Base-by-base conservation (phyloP, 129 eudicot species). In the Flaveria trinervia region DNA sequence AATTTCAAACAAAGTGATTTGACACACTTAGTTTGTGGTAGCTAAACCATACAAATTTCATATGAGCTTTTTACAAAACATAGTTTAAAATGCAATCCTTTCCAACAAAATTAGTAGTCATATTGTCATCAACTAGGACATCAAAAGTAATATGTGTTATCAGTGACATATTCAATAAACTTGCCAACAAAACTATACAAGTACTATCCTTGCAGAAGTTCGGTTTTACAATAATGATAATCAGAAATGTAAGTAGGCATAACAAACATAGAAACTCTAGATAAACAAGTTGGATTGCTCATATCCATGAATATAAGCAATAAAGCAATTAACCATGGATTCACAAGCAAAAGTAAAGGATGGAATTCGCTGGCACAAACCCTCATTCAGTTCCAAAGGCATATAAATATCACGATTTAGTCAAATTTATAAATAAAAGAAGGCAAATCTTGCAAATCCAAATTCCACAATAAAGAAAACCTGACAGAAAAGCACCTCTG, bases 291-390 rank as follows among this genome's bases (percentile, higher is more conserved):
- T 68, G 28, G 12, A 43, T 5, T 1, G 5, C 60, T 9, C 23
- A 7, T 54, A n/a, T 54, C 25, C 60, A 7, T 54, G 25, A n/a
- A 55, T 17, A 55, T 43, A 68, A 68, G 73, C 51, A 68, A 45
- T 9, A 18, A 68, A 68, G 73, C 51, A 68, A 45, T 9, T 22
- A 68, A 68, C 20, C 5, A 0, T 44, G 26, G 26, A 23, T 18
- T 68, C 51, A 23, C 13, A 68, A 12, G 57, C 23, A 22, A 16
- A 14, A 69, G 10, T 69, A 69, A 46, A 46, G 57, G 20, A 46
- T 10, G 20, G 4, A 68, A 45, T 69, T 45, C 22, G 43, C 44
- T 25, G 10, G 68, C 68, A 23, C 18, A 49, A 49, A 23, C 3
- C 28, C 17, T 2, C 2, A 39, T 44, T 68, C 72, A 12, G 39